Conservation (phyloP, 169 alveolate genomes). For the Plasmodium vivax region DNA sequence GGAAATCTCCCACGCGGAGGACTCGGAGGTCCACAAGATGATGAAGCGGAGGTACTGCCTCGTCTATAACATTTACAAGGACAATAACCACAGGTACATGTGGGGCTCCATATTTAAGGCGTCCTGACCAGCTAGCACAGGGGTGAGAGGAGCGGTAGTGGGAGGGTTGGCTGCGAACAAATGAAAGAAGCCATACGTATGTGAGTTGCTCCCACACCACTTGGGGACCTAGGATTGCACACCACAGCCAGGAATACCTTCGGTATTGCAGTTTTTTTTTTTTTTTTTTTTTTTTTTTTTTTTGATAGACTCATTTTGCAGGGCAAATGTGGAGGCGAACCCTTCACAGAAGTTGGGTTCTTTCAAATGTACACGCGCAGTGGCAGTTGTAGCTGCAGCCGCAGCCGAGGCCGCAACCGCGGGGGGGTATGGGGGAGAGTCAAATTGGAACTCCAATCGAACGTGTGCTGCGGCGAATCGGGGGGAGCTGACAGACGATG, state of each 20-base stretch:
- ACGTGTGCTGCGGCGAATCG: background rate
- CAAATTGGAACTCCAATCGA: background rate
- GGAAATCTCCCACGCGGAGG: slow-evolving; percentile 15
- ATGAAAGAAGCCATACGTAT: background rate
- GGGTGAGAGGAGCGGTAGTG: background rate
- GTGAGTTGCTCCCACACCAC: background rate
- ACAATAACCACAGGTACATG: slow-evolving; percentile 72
- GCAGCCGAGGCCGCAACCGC: background rate
- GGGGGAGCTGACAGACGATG: background rate
- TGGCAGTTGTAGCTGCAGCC: background rate
- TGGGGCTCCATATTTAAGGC: slow-evolving; percentile 74
- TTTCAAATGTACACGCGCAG: background rate
- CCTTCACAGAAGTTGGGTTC: background rate
- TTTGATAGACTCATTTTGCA: background rate
- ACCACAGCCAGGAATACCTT: background rate
- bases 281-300: too few relatives aligned
- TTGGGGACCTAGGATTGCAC: background rate
- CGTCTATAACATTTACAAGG: slow-evolving; percentile 67
- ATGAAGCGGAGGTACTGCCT: slow-evolving; percentile 18
- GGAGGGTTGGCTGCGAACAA: background rate
- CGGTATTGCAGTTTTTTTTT: background rate
- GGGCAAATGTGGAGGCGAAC: background rate
- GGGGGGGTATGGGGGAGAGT: background rate
- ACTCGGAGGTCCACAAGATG: slow-evolving; percentile 22
- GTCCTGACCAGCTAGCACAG: background rate